Evolutionary conservation across 257 asterid species (phyloP).

Genomic region (Solanum chiquidenum): DNA sequence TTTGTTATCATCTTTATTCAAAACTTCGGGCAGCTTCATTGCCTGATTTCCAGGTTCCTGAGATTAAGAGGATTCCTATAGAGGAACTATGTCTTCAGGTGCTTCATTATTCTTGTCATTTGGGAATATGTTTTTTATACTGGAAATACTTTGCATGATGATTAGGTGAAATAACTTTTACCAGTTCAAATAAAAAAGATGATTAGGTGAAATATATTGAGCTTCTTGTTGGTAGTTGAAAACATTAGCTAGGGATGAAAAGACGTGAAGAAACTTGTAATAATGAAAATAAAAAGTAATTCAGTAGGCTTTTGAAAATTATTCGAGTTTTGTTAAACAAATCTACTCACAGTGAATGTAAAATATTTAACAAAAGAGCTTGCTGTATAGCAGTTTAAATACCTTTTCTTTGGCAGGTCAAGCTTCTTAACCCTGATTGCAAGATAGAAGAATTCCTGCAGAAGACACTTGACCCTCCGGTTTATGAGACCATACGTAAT

Average conservation of each 20-base stretch:
- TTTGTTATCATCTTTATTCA: conserved; percentile 88
- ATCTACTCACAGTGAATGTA: not conserved
- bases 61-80: conserved; percentile 85
- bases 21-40: conserved; percentile 58
- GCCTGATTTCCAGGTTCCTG: conserved; percentile 90
- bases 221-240: not conserved
- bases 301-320: not conserved
- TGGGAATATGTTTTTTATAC: not conserved
- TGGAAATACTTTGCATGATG: not conserved
- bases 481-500: conserved; percentile 67
- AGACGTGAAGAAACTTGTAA: not conserved
- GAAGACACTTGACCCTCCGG: conserved; percentile 84
- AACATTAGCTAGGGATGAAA: not conserved
- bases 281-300: not conserved
- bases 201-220: not conserved
- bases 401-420: conserved; percentile 40
- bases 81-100: conserved; percentile 96
- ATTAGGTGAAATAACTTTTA: not conserved
- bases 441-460: conserved; percentile 68
- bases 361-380: not conserved
- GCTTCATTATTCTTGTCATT: not conserved
- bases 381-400: not conserved
- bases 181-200: not conserved
- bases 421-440: conserved; percentile 69
- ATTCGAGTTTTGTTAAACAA: not conserved